Evolutionary conservation across 2,329 filamentous ascomycete genomes (phyloP).

Genomic region (Lithohypha guttulata): DNA sequence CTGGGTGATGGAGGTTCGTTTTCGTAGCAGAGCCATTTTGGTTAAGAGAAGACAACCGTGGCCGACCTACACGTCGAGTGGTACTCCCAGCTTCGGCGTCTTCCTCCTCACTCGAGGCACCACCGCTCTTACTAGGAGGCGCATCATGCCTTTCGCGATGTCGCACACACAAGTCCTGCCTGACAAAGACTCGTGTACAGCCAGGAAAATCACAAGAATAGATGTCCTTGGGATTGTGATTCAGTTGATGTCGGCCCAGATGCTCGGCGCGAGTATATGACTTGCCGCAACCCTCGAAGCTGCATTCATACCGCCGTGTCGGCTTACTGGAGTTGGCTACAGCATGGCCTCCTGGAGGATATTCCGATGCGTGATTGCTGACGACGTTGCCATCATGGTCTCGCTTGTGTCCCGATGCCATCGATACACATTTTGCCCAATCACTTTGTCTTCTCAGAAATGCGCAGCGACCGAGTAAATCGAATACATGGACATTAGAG

Average conservation of each 20-base stretch:
- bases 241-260: constrained; percentile 89
- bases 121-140: constrained; percentile 35
- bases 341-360: constrained; percentile 32
- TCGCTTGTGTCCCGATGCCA: constrained; percentile 29
- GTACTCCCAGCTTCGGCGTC: not conserved
- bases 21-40: not conserved
- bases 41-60: constrained; percentile 11
- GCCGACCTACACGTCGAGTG: constrained; percentile 4
- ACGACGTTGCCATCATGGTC: constrained; percentile 17
- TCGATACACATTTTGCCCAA: no score
- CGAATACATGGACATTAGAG: no score
- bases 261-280: constrained; percentile 95
- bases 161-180: constrained; percentile 81
- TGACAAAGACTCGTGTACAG: constrained; percentile 81
- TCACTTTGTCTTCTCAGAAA: no score
- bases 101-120: constrained; percentile 14
- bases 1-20: not conserved
- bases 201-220: constrained; percentile 88
- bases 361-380: constrained; percentile 31
- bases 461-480: no score
- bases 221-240: constrained; percentile 91
- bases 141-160: constrained; percentile 73
- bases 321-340: constrained; percentile 21
- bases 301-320: constrained; percentile 57
- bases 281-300: constrained; percentile 79